Conservation (phyloP, 306 rosid species). For the Gillenia trifoliata region DNA sequence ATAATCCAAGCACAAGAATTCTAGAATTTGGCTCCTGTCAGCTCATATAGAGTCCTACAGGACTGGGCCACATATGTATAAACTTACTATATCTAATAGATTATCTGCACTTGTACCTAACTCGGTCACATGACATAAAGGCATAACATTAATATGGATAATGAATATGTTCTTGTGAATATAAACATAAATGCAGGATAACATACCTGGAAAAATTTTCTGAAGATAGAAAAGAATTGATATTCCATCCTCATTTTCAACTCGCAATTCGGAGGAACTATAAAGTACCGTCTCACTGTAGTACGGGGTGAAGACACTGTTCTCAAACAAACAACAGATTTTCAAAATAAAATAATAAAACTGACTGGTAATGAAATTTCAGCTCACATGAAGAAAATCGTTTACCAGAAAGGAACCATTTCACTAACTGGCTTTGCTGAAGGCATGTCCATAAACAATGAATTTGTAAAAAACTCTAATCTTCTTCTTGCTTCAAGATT, state of each 20-base stretch:
- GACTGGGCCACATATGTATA: not conserved
- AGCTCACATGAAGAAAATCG: constrained; percentile 9
- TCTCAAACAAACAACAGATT: constrained; percentile 25
- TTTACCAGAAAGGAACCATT: constrained; percentile 83
- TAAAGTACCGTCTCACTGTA: constrained; percentile 96
- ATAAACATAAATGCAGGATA: not conserved
- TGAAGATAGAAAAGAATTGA: constrained; percentile 90
- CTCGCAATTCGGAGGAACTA: constrained; percentile 69
- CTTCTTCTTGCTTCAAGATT: constrained; percentile 99
- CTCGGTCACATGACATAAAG: not conserved
- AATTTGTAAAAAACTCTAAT: constrained; percentile 86
- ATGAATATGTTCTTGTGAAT: not conserved
- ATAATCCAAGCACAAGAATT: not conserved
- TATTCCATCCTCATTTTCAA: constrained; percentile 96
- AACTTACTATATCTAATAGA: not conserved
- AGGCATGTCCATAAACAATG: constrained; percentile 96
- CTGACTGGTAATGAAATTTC: not conserved
- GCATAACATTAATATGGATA: not conserved
- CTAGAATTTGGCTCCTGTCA: not conserved
- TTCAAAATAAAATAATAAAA: constrained; percentile 1
- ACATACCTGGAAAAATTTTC: constrained; percentile 94
- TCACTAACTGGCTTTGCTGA: constrained; percentile 90
- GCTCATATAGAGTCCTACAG: not conserved
- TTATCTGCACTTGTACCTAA: not conserved
- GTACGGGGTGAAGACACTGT: constrained; percentile 96